Percentiles rank a stretch among this genome's conserved stretches.
These are phyloP conservation scores for Chiua sp. DNA, from an alignment of 1,284 basidiomycete genomes.

Conservation along the genomic window DNA sequence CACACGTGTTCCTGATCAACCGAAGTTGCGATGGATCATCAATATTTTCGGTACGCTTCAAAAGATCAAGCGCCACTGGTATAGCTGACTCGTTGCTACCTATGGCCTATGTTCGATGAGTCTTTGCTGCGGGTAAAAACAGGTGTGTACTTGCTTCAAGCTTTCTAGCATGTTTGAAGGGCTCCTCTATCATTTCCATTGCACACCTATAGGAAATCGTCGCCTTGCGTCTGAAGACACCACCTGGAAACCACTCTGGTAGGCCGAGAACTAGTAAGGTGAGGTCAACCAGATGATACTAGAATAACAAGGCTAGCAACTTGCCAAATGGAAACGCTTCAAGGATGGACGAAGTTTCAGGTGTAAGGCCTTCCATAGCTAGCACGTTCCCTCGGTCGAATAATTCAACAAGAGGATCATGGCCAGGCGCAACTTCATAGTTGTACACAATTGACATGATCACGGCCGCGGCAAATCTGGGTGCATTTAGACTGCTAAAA, in stretches of 20 bases:
- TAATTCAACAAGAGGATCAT: slow-evolving; percentile 27
- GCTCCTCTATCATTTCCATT: slow-evolving; percentile 20
- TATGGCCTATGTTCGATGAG: slow-evolving; percentile 16
- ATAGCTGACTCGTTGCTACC: slow-evolving; percentile 8
- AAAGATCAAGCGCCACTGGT: slow-evolving; percentile 21
- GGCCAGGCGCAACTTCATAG: slow-evolving; percentile 20
- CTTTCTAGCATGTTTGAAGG: slow-evolving; percentile 24
- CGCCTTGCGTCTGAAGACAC: slow-evolving; percentile 20
- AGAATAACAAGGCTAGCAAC: not conserved
- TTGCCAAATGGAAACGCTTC: slow-evolving; percentile 28
- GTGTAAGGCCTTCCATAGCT: slow-evolving; percentile 19
- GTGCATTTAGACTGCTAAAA: not conserved
- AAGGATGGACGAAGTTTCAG: slow-evolving; percentile 22
- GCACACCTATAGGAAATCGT: slow-evolving; percentile 16
- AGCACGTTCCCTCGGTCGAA: slow-evolving; percentile 20
- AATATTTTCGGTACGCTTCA: slow-evolving; percentile 1
- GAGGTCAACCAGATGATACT: not conserved
- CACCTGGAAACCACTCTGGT: slow-evolving; percentile 31
- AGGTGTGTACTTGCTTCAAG: slow-evolving; percentile 16
- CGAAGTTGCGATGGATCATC: slow-evolving; percentile 9
- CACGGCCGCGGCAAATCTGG: slow-evolving; percentile 26
- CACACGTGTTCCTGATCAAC: slow-evolving; percentile 20
- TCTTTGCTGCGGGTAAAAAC: not conserved
- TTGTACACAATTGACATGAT: slow-evolving; percentile 33
- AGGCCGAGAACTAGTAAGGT: slow-evolving; percentile 21